phyloP scores from a whole-genome alignment of 2,329 filamentous ascomycete genomes.

The Trichoderma gracile region DNA sequence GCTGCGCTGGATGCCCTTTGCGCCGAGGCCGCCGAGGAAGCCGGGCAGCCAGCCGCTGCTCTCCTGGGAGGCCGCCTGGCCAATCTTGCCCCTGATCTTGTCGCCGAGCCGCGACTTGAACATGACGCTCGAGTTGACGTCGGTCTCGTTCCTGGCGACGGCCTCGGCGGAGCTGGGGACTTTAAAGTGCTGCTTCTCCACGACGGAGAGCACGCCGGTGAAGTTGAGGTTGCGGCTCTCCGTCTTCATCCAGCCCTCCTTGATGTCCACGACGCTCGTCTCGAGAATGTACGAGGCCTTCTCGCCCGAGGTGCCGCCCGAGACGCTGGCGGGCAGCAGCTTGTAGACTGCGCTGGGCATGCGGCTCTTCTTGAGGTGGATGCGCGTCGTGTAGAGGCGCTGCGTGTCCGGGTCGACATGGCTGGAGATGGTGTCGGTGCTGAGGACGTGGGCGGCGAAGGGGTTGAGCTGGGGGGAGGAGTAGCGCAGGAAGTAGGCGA shows the following conservation, averaged over 20 bases:
- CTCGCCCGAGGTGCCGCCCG: constrained; percentile 63
- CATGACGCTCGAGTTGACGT: constrained; percentile 72
- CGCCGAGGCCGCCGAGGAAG: constrained; percentile 60
- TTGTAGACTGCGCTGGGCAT: constrained; percentile 74
- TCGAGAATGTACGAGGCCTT: constrained; percentile 81
- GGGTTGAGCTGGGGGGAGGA: constrained; percentile 71
- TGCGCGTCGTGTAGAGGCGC: constrained; percentile 73
- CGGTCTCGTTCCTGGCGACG: constrained; percentile 50
- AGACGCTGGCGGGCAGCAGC: constrained; percentile 68
- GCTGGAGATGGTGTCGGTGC: constrained; percentile 78
- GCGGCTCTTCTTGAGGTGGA: constrained; percentile 80
- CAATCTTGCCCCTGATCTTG: constrained; percentile 59
- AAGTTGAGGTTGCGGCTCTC: constrained; percentile 82
- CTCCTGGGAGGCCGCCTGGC: constrained; percentile 48
- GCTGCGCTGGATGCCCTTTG: constrained; percentile 71
- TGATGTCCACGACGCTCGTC: constrained; percentile 75
- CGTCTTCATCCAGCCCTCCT: constrained; percentile 79
- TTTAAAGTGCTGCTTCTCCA: constrained; percentile 72
- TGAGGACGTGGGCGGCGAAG: constrained; percentile 78
- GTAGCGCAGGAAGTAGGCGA: constrained; percentile 88
- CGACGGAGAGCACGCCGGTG: constrained; percentile 74
- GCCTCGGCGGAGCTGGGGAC: constrained; percentile 38
- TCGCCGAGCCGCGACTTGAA: constrained; percentile 73
- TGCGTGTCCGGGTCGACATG: constrained; percentile 72
- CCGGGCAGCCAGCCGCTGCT: constrained; percentile 54